phyloP scores from a whole-genome alignment of 2,329 filamentous ascomycete genomes.

The Geosmithia putterillii region DNA sequence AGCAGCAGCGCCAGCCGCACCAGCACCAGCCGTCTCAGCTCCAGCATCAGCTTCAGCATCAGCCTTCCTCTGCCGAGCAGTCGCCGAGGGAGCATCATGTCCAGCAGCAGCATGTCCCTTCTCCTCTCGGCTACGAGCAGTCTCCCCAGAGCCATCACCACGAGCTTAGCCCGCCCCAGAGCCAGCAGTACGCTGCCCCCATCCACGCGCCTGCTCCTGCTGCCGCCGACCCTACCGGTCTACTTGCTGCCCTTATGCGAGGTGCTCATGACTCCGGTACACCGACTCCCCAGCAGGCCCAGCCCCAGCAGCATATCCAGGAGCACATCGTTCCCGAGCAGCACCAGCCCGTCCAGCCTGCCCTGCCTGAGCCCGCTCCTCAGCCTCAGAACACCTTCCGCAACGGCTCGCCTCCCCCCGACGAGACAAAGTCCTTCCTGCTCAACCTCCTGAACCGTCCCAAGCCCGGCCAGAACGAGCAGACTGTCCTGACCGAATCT shows the following conservation, averaged over 20 bases:
- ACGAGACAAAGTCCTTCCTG: slow-evolving; percentile 73
- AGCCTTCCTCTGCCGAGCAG: slow-evolving; percentile 7
- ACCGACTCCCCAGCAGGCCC: slow-evolving; percentile 1
- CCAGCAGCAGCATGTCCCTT: slow-evolving; percentile 7
- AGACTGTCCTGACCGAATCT: slow-evolving; percentile 25
- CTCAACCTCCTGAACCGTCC: slow-evolving; percentile 75
- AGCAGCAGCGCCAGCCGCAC: slow-evolving; percentile 19
- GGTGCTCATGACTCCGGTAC: slow-evolving; percentile 36
- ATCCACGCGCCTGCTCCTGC: slow-evolving; percentile 46
- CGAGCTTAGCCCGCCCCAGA: slow-evolving; percentile 7
- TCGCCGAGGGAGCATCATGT: slow-evolving; percentile 6
- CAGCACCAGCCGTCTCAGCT: slow-evolving; percentile 6
- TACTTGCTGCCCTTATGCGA: slow-evolving; percentile 49
- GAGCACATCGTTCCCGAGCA: slow-evolving; percentile 9
- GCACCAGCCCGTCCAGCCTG: slow-evolving; percentile 8
- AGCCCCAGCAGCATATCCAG: slow-evolving; percentile 13
- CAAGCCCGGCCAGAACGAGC: slow-evolving; percentile 50
- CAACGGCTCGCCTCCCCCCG: slow-evolving; percentile 34
- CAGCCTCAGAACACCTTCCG: slow-evolving; percentile 25
- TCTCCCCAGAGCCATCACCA: slow-evolving; percentile 8
- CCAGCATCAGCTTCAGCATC: slow-evolving; percentile 5
- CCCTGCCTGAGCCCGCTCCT: slow-evolving; percentile 8
- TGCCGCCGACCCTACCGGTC: slow-evolving; percentile 41
- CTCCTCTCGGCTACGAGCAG: slow-evolving; percentile 6
- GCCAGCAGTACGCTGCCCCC: slow-evolving; percentile 18